These are phyloP conservation scores for Diaporthe vaccinii DNA, from an alignment of 2,329 filamentous ascomycete species.

Conservation along the genomic window DNA sequence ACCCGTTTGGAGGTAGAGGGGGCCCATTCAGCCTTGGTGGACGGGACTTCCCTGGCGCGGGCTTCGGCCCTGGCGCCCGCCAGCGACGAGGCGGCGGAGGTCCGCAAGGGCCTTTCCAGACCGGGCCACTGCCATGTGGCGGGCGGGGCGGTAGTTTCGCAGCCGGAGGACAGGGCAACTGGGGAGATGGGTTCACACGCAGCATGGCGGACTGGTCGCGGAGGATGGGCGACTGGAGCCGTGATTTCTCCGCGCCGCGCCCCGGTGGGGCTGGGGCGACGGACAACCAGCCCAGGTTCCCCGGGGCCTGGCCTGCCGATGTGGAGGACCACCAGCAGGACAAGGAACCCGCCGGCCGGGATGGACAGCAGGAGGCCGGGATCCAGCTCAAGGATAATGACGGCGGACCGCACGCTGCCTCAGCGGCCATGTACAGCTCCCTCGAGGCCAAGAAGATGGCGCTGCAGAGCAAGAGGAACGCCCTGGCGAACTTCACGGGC, in stretches of 20 bases:
- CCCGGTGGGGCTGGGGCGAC: neutral
- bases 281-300: constrained; percentile 36
- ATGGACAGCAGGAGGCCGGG: constrained; percentile 35
- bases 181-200: constrained; percentile 26
- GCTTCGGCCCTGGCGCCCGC: constrained; percentile 30
- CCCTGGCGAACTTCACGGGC: constrained; percentile 40
- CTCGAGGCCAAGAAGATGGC: constrained; percentile 53
- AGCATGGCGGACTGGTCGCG: constrained; percentile 34
- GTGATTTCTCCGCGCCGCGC: neutral
- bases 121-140: constrained; percentile 11
- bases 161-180: neutral
- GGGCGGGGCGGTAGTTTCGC: constrained; percentile 25
- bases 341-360: constrained; percentile 32
- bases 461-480: constrained; percentile 49
- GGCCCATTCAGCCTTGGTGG: constrained; percentile 6
- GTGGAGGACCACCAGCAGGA: constrained; percentile 27
- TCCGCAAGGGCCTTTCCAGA: constrained; percentile 20
- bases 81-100: constrained; percentile 1
- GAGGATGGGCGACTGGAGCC: constrained; percentile 32
- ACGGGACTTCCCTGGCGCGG: constrained; percentile 31
- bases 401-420: constrained; percentile 43
- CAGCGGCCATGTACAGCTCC: constrained; percentile 53
- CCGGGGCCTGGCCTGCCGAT: constrained; percentile 55
- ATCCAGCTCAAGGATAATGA: constrained; percentile 42
- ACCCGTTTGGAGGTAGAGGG: constrained; percentile 3